Evolutionary conservation across 345 rosid genomes (phyloP).

Genomic region (Populus ilicifolia): DNA sequence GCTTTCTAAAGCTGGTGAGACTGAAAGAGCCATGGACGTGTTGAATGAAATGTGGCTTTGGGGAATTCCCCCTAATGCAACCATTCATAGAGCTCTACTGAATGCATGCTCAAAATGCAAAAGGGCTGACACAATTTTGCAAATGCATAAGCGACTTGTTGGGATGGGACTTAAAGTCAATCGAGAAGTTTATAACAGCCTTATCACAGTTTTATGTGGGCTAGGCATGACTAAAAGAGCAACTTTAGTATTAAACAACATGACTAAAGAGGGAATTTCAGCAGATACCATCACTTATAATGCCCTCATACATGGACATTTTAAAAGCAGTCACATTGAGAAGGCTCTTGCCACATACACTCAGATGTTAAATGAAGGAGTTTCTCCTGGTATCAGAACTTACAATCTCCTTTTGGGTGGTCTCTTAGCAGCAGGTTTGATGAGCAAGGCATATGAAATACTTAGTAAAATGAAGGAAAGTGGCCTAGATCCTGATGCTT

Average conservation of each 20-base stretch:
- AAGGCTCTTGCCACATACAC: slow-evolving; percentile 50
- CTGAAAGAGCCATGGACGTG: slow-evolving; percentile 49
- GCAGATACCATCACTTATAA: slow-evolving; percentile 60
- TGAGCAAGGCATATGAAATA: slow-evolving; percentile 48
- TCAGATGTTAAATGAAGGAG: slow-evolving; percentile 52
- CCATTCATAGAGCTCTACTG: slow-evolving; percentile 51
- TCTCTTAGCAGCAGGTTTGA: slow-evolving; percentile 45
- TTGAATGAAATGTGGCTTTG: slow-evolving; percentile 46
- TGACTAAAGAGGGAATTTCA: slow-evolving; percentile 49
- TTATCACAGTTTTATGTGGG: slow-evolving; percentile 60
- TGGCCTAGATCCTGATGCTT: slow-evolving; percentile 56
- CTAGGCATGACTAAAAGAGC: slow-evolving; percentile 78
- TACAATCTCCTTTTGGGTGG: slow-evolving; percentile 67
- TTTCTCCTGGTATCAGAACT: slow-evolving; percentile 54
- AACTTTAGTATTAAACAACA: slow-evolving; percentile 42
- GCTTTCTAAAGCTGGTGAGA: slow-evolving; percentile 47
- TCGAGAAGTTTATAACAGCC: slow-evolving; percentile 55
- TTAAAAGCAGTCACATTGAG: slow-evolving; percentile 46
- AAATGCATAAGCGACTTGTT: slow-evolving; percentile 55
- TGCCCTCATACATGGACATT: slow-evolving; percentile 66
- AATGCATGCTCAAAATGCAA: slow-evolving; percentile 46
- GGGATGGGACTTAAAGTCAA: slow-evolving; percentile 54
- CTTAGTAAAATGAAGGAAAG: slow-evolving; percentile 53
- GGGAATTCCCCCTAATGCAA: slow-evolving; percentile 52
- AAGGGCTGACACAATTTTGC: slow-evolving; percentile 50